A percentile compares a stretch with the other conserved stretches of the same genome.
Conservation (phyloP, 2,329 filamentous ascomycete genomes). For the Talaromyces rugulosus region DNA sequence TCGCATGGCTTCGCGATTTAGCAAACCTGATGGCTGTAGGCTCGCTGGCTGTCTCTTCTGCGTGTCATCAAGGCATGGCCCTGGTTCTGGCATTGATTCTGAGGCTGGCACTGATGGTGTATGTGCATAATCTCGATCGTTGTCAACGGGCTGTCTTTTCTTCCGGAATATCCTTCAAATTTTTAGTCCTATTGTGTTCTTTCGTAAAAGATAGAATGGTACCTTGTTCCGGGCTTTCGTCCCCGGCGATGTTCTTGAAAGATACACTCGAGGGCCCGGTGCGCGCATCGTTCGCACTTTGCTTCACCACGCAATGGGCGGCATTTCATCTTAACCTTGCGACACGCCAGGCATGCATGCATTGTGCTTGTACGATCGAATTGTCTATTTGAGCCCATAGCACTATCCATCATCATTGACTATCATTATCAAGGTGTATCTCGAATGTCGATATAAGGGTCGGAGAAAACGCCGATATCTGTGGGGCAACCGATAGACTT, state of each 20-base stretch:
- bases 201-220: neutral
- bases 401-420: neutral
- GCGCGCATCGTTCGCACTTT: constrained; percentile 33
- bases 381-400: neutral
- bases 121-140: neutral
- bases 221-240: constrained; percentile 31
- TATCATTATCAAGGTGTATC: neutral
- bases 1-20: constrained; percentile 29
- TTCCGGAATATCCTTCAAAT: neutral
- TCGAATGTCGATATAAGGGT: neutral
- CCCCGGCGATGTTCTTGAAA: constrained; percentile 38
- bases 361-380: neutral
- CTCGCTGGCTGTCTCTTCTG: neutral
- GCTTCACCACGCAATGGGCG: constrained; percentile 15
- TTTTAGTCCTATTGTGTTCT: neutral
- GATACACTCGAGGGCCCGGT: constrained; percentile 34
- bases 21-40: constrained; percentile 24
- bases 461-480: neutral
- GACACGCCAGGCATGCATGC: constrained; percentile 35
- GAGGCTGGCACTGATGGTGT: neutral
- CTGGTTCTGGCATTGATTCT: neutral
- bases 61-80: neutral
- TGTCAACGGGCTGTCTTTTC: neutral
- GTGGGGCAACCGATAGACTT: neutral
- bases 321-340: constrained; percentile 39